Percentiles rank a stretch among this genome's conserved stretches.
These are phyloP conservation scores for Alternaria viburni DNA, from an alignment of 2,329 filamentous ascomycete genomes.

Conservation along the genomic window DNA sequence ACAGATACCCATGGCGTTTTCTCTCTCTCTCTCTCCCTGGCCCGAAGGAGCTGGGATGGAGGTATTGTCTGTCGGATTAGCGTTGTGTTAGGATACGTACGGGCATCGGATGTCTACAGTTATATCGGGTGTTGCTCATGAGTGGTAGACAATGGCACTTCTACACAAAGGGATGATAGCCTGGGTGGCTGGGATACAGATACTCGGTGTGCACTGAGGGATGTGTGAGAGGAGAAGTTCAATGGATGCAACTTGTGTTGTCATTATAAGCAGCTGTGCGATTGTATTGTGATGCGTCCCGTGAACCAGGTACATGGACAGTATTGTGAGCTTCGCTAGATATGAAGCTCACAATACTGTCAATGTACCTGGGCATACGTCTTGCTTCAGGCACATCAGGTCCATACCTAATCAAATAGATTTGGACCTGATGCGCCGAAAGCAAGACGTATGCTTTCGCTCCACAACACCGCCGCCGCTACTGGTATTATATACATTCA, in stretches of 20 bases:
- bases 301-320: neutral
- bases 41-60: too few species aligned
- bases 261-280: neutral
- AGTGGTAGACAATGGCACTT: neutral
- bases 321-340: neutral
- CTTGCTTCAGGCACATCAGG: neutral
- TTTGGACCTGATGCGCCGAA: neutral
- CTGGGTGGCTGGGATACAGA: neutral
- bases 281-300: neutral
- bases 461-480: neutral
- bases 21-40: too few species aligned
- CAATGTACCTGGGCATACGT: neutral
- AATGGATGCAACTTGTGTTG: neutral
- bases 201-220: neutral
- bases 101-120: neutral
- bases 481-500: neutral
- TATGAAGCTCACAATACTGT: neutral
- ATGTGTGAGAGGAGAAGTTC: neutral
- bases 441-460: constrained; percentile 5
- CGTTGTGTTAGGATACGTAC: neutral
- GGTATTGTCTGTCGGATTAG: neutral
- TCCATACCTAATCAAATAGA: neutral
- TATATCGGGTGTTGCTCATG: neutral
- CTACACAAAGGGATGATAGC: neutral
- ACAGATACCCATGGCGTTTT: constrained; percentile 14